phyloP scores from a whole-genome alignment of 208 protist species.

The Acanthamoeba culbertsoni region DNA sequence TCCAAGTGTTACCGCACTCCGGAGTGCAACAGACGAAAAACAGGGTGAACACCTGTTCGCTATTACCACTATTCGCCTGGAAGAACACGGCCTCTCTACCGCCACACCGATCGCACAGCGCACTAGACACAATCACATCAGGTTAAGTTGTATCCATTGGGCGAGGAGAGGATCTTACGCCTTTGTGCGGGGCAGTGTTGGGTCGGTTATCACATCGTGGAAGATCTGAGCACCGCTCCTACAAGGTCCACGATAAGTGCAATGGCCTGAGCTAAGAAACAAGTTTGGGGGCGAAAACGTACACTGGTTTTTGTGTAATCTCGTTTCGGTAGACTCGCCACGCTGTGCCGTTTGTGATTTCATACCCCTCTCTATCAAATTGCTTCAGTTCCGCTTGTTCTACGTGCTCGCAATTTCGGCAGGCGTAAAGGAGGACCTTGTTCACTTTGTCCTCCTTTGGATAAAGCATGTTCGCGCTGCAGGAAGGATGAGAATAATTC shows the following conservation, averaged over 20 bases:
- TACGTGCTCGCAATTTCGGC: constrained; percentile 57
- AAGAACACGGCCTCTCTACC: constrained; percentile 64
- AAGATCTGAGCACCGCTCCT: neutral
- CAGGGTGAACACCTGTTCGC: constrained; percentile 5
- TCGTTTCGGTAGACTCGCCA: constrained; percentile 61
- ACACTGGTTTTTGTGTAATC: neutral
- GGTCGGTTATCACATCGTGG: constrained; percentile 50
- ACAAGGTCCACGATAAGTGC: too few relatives aligned
- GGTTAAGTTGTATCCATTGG: neutral
- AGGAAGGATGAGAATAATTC: neutral
- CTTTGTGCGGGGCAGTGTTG: constrained; percentile 62
- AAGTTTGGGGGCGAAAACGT: neutral
- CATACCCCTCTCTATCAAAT: neutral
- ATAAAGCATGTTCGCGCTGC: constrained; percentile 59
- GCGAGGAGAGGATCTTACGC: neutral
- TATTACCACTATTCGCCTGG: constrained; percentile 56
- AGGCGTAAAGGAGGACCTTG: constrained; percentile 8
- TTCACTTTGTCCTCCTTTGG: constrained; percentile 59
- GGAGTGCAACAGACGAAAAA: constrained; percentile 26
- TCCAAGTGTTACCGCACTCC: constrained; percentile 14
- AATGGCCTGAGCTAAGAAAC: too few relatives aligned
- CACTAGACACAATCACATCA: neutral
- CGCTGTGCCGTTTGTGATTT: neutral
- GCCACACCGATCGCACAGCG: constrained; percentile 1
- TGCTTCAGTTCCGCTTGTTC: constrained; percentile 42